Conservation (phyloP, 257 asterid genomes). For the Plantago elongata region DNA sequence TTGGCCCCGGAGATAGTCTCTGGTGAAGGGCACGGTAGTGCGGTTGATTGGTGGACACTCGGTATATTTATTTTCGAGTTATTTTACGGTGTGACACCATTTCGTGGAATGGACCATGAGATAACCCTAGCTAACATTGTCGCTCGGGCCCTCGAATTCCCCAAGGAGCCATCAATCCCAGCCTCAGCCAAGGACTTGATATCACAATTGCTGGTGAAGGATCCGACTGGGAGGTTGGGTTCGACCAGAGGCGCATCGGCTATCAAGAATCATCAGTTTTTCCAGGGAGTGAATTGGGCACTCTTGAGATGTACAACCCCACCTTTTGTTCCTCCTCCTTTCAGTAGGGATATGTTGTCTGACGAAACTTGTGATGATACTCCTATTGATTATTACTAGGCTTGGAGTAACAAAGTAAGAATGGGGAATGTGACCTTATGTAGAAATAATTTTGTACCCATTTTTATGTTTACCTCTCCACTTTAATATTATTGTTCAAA, state of each 20-base stretch:
- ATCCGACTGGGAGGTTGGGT: conserved; percentile 51
- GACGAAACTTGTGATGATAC: conserved; percentile 43
- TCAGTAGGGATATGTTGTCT: conserved; percentile 33
- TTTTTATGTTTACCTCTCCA: not conserved
- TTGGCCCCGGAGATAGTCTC: conserved; percentile 80
- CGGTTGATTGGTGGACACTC: conserved; percentile 82
- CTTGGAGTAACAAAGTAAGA: not conserved
- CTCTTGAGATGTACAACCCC: conserved; percentile 66
- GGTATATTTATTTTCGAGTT: conserved; percentile 69
- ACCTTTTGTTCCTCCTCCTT: conserved; percentile 56
- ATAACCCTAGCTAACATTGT: conserved; percentile 61
- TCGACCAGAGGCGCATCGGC: conserved; percentile 71
- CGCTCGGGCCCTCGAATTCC: conserved; percentile 73
- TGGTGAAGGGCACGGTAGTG: conserved; percentile 75
- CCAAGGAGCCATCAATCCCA: conserved; percentile 47
- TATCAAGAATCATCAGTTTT: conserved; percentile 60
- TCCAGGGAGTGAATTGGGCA: conserved; percentile 74
- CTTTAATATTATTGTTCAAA: not conserved
- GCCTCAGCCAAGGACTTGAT: conserved; percentile 54
- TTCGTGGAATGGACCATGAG: conserved; percentile 65
- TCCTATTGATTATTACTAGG: conserved; percentile 47
- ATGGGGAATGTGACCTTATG: conserved; percentile 2
- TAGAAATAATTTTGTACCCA: not conserved
- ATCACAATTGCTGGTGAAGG: conserved; percentile 53
- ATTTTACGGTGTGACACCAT: conserved; percentile 65